A percentile compares a stretch with the other conserved stretches of the same genome.
These are phyloP conservation scores for Dendrobium catenatum DNA, from an alignment of 106 monocot species.

Conservation along the genomic window DNA sequence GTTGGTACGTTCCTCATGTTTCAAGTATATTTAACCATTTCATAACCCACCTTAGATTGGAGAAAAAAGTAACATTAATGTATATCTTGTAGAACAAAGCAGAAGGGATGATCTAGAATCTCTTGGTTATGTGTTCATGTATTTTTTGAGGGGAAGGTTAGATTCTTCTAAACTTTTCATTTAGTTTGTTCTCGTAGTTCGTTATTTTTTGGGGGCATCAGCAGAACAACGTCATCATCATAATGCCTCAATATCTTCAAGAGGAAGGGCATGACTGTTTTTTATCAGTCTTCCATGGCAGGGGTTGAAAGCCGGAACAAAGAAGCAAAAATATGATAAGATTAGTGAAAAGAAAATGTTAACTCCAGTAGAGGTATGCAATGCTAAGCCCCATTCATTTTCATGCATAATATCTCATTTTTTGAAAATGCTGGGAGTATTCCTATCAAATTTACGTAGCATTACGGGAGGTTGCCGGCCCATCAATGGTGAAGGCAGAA, in stretches of 20 bases:
- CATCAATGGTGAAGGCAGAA: slow-evolving; percentile 31
- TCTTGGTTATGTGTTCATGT: slow-evolving; percentile 96
- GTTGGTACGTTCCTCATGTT: slow-evolving; percentile 38
- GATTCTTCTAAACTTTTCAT: slow-evolving; percentile 1
- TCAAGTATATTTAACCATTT: background rate
- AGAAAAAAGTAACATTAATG: background rate
- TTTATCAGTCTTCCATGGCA: slow-evolving; percentile 82
- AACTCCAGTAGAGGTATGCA: slow-evolving; percentile 75
- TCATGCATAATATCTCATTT: background rate
- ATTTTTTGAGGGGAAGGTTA: slow-evolving; percentile 93
- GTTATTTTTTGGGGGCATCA: background rate
- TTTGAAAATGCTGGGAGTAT: background rate
- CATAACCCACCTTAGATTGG: background rate
- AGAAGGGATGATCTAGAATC: slow-evolving; percentile 95
- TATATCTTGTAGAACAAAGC: slow-evolving; percentile 70
- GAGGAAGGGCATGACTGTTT: background rate
- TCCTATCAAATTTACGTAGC: background rate
- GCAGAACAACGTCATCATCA: background rate
- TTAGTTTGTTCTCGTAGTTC: background rate
- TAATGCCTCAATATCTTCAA: background rate
- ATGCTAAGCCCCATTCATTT: background rate
- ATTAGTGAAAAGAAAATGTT: slow-evolving; percentile 97
- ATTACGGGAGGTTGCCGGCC: slow-evolving; percentile 19
- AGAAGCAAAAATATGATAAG: slow-evolving; percentile 94
- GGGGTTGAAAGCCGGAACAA: slow-evolving; percentile 89